Evolutionary conservation across 306 rosid genomes (phyloP), one percentile per base, ranked within the genome.

Genomic region (Fragaria nilgerrensis): DNA sequence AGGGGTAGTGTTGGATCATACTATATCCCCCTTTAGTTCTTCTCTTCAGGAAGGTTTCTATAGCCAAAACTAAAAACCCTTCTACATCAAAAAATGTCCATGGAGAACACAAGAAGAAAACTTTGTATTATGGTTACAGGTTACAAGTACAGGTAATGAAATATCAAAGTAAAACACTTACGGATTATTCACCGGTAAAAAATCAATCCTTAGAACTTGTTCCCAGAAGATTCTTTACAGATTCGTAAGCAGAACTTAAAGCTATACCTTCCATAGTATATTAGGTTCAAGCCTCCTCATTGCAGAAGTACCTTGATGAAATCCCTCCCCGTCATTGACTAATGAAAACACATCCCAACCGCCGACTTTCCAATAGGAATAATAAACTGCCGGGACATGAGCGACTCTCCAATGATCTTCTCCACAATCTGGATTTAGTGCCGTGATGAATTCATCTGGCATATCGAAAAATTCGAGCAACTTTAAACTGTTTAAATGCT

Each of bases 301-400:
- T 4, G 68, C 66, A 50, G 75, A 49, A 71, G 47, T 25, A 22
- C 19, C 27, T 0, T 17, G 66, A 37, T 59, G 45, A 70, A 23
- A 29, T 29, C 29, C 34, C 22, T 78, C 81, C 44, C 64, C 43
- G 36, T 78, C 64, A 70, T 45, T 73, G 66, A 79, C 62, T 12
- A 73, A 39, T 39, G 78, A 79, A 27, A 27, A 73, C 7, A 73
- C 74, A 65, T 79, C 78, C 82, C 78, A 65, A 19, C 59, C 74
- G 2, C 72, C 64, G 59, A 4, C 66, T 20, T 8, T 62, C 84
- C 74, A 75, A 41, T 39, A 70, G 1, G 77, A 68, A 27, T 41
- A 75, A 52, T 70, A 75, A 14, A 81, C 80, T 12, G 47, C 84
- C 5, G 53, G 72, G 25, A 70, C 44, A 39, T 75, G 65, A 34